Base-by-base conservation (phyloP, 2,329 filamentous ascomycete species). In the Fusarium phyllophilum region DNA sequence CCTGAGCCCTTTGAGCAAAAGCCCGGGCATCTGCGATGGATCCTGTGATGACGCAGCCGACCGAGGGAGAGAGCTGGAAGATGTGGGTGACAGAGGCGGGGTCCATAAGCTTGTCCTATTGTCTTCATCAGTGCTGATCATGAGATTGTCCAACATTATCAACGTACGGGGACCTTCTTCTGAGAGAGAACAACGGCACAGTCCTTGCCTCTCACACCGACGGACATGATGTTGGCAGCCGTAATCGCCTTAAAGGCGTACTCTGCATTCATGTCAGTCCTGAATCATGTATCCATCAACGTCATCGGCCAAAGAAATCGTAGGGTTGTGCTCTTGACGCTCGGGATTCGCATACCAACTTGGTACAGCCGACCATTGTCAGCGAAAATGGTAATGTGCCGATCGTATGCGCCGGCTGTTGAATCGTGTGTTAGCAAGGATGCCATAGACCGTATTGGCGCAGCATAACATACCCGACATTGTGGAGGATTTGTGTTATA, bases 241-340 rank as follows among this genome's bases (percentile, higher is more conserved):
- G 96, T 99, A 86, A 99, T 99, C 68, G 96, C 96, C 88, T 99
- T 99, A 92, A 99, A 99, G 79, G 96, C 96, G 96, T 99, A 99
- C 89, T 99, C 96, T 98, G 63, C 26, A 39, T 49, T 36, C 46
- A 62, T 49, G 75, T 81, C 73, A 81, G 79, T 66, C 44, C 38
- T 54, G 63, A 51, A 51, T 54, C 39, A 65, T 59, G 52, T 62
- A 55, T 55, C 39, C 61, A 55, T 70, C 72, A 75, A 77, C 55
- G 64, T 57, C 61, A 70, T 56, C 60, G 51, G 56, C 62, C 66
- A 68, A 70, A 46, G 64, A 46, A 66, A 60, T 74, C 63, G 68
- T 66, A 63, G 58, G 58, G 60, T 65, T 49, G 61, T 58, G 57
- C 48, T 49, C 52, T 57, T 29, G 34, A 52, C 41, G 52, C 33